These are phyloP conservation scores for Sugiyamaella sp. DNA, from an alignment of 1,139 yeast genomes.

Conservation along the genomic window DNA sequence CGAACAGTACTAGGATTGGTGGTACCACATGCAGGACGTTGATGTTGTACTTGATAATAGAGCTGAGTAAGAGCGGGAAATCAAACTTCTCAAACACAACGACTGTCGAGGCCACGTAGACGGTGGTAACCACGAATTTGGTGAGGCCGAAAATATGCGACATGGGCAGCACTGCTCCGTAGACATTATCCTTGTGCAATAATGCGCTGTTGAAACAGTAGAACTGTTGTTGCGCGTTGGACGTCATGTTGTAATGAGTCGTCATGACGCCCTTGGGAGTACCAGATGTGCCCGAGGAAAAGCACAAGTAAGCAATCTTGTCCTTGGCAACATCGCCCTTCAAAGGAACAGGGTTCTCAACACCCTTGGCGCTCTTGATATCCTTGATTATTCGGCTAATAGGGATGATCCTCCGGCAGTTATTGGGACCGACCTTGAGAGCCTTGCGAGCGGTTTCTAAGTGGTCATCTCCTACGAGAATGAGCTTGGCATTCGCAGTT, in stretches of 20 bases:
- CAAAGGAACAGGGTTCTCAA: slow-evolving; percentile 20
- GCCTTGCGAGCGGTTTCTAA: slow-evolving; percentile 38
- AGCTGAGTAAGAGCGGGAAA: slow-evolving; percentile 37
- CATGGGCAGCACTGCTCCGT: slow-evolving; percentile 42
- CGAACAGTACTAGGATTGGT: slow-evolving; percentile 45
- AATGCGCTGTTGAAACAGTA: slow-evolving; percentile 20
- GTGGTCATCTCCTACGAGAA: slow-evolving; percentile 35
- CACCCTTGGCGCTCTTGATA: slow-evolving; percentile 21
- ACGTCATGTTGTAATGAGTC: slow-evolving; percentile 50
- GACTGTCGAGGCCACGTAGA: slow-evolving; percentile 33
- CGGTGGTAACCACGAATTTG: slow-evolving; percentile 33
- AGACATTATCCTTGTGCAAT: slow-evolving; percentile 21
- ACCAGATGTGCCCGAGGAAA: slow-evolving; percentile 80
- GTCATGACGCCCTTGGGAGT: slow-evolving; percentile 73
- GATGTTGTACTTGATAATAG: slow-evolving; percentile 37
- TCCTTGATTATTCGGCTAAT: slow-evolving; percentile 28
- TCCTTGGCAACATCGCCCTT: slow-evolving; percentile 26
- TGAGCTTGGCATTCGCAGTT: slow-evolving; percentile 36
- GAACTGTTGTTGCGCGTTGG: slow-evolving; percentile 37
- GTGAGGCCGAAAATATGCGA: slow-evolving; percentile 45
- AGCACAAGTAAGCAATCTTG: slow-evolving; percentile 47
- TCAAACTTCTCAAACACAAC: slow-evolving; percentile 43
- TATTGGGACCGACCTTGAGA: slow-evolving; percentile 18
- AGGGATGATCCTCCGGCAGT: slow-evolving; percentile 26
- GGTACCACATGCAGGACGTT: slow-evolving; percentile 42